Percentiles rank a stretch among this genome's conserved stretches.
Evolutionary conservation across 148 eudicot species (phyloP).

Genomic region (Heliamphora exappendiculata): DNA sequence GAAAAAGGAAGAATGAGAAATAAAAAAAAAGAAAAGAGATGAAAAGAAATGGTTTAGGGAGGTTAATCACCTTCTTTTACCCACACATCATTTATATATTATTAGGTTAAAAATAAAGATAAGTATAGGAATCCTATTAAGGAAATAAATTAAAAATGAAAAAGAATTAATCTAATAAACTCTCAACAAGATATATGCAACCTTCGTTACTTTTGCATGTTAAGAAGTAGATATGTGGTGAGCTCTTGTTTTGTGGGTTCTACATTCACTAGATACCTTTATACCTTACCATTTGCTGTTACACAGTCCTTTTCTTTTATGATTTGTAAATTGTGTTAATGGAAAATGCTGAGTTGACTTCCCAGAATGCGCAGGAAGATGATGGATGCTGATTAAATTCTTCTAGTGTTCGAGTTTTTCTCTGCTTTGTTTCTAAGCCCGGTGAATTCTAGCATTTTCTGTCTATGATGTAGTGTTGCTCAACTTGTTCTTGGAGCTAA

Average conservation of each 20-base stretch:
- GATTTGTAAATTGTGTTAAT: neutral
- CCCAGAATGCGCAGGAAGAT: neutral
- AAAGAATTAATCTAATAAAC: too few species aligned
- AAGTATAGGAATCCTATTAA: too few species aligned
- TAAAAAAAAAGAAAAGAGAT: too few species aligned
- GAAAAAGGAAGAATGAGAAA: too few species aligned
- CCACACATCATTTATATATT: too few species aligned
- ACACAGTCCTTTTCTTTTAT: neutral
- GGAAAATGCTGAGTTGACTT: neutral
- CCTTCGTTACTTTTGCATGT: too few species aligned
- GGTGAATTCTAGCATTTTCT: neutral
- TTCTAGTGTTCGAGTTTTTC: neutral
- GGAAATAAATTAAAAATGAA: too few species aligned
- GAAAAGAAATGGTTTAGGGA: too few species aligned
- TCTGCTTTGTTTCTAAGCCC: neutral
- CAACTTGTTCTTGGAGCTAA: neutral
- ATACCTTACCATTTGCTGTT: neutral
- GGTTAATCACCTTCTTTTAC: too few species aligned
- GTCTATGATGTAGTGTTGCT: neutral
- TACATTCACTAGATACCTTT: neutral
- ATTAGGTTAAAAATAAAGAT: too few species aligned
- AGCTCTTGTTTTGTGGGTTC: neutral
- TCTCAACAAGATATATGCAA: too few species aligned
- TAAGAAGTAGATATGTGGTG: too few species aligned
- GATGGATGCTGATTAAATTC: constrained; percentile 1